Conservation (phyloP, 2,329 filamentous ascomycete genomes). For the Pseudogymnoascus sp. region DNA sequence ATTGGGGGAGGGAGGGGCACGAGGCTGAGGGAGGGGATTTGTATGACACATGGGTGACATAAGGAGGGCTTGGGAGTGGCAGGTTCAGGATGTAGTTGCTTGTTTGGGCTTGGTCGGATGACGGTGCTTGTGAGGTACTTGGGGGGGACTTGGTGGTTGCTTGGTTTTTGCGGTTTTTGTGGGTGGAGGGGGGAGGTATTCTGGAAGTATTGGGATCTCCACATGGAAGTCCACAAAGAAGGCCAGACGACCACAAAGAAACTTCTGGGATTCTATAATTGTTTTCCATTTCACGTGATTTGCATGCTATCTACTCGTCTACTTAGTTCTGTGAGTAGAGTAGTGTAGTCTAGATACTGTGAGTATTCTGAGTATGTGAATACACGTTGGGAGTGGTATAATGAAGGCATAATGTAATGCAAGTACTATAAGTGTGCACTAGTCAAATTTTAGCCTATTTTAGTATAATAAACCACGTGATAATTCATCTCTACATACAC, state of each 20-base stretch:
- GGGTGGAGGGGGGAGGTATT: background rate
- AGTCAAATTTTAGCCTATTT: background rate
- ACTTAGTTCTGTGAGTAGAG: too few species aligned
- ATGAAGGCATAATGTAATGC: too few species aligned
- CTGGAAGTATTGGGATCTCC: background rate
- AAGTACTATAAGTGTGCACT: background rate
- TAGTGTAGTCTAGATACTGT: too few species aligned
- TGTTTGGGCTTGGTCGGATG: background rate
- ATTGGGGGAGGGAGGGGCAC: background rate
- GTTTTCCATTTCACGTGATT: background rate
- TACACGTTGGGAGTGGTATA: too few species aligned
- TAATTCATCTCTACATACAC: background rate
- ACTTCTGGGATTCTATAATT: background rate
- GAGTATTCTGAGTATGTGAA: too few species aligned
- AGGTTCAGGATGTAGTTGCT: background rate
- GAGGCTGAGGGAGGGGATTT: background rate
- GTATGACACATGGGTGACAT: background rate
- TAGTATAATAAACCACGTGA: background rate
- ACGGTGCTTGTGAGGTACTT: background rate
- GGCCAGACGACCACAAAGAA: background rate
- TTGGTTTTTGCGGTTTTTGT: background rate
- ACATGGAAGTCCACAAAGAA: background rate
- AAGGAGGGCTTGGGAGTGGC: too few species aligned
- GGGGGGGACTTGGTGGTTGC: background rate
- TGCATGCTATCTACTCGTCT: background rate